These are phyloP conservation scores for Ogataea thermomethanolica DNA, from an alignment of 805 yeast species.

Conservation along the genomic window DNA sequence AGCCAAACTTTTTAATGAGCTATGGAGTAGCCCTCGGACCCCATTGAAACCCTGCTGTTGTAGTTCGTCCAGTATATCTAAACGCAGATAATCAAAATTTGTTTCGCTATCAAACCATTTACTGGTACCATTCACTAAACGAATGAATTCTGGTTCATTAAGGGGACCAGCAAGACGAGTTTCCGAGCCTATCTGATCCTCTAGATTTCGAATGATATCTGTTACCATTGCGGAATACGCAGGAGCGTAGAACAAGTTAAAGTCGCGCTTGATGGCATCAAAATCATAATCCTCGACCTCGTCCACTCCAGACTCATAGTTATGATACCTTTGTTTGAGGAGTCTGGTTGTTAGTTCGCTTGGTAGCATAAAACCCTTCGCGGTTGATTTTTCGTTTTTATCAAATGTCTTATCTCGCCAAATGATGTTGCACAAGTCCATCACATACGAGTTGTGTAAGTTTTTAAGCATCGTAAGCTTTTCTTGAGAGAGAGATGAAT, in stretches of 20 bases:
- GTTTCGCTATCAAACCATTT: conserved; percentile 24
- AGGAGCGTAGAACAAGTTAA: conserved; percentile 49
- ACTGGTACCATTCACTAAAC: conserved; percentile 19
- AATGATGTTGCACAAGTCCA: conserved; percentile 51
- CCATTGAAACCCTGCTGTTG: conserved; percentile 45
- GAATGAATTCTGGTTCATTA: conserved; percentile 39
- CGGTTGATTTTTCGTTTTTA: conserved; percentile 30
- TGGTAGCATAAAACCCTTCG: conserved; percentile 39
- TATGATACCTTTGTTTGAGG: conserved; percentile 25
- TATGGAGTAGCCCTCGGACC: conserved; percentile 46
- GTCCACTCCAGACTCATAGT: conserved; percentile 25
- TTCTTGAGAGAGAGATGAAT: conserved; percentile 11
- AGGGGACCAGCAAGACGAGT: conserved; percentile 52
- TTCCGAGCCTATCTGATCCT: conserved; percentile 37
- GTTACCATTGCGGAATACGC: conserved; percentile 45
- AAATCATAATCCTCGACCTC: conserved; percentile 17
- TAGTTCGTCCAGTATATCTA: conserved; percentile 41
- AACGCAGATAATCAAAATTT: conserved; percentile 36
- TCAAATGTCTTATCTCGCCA: conserved; percentile 57
- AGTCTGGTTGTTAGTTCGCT: conserved; percentile 32
- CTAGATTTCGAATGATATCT: conserved; percentile 42
- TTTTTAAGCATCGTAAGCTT: conserved; percentile 25
- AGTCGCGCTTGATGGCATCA: conserved; percentile 22
- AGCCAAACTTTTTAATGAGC: conserved; percentile 50
- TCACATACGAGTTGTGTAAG: conserved; percentile 47